Percentiles rank a stretch among this genome's conserved stretches.
Evolutionary conservation across 371 early-diverging fungal genomes (phyloP).

Genomic region (Apophysomyces sp.): DNA sequence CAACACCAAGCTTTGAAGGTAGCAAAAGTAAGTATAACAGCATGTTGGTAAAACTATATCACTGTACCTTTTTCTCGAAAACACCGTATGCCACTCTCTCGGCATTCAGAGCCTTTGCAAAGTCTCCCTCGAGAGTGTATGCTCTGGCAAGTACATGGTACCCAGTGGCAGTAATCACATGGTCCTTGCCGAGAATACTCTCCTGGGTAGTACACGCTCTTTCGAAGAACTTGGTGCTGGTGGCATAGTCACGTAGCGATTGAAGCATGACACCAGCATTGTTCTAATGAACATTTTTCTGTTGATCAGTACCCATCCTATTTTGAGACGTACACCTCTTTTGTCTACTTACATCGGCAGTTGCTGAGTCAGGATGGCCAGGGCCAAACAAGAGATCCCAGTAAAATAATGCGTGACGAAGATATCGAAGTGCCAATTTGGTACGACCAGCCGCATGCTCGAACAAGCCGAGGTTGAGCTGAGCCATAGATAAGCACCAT

Average conservation of each 20-base stretch:
- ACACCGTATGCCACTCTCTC: constrained; percentile 76
- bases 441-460: constrained; percentile 81
- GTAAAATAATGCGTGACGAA: constrained; percentile 79
- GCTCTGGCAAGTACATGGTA: constrained; percentile 80
- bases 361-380: constrained; percentile 84
- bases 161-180: constrained; percentile 70
- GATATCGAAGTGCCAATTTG: constrained; percentile 73
- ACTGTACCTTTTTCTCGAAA: constrained; percentile 53
- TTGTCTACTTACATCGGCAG: constrained; percentile 71
- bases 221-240: constrained; percentile 72
- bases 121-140: constrained; percentile 74
- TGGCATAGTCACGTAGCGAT: constrained; percentile 64
- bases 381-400: constrained; percentile 81
- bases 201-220: constrained; percentile 72
- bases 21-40: neutral
- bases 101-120: constrained; percentile 69
- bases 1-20: constrained; percentile 70
- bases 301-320: no score
- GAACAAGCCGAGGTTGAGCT: constrained; percentile 85
- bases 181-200: constrained; percentile 69
- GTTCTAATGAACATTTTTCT: constrained; percentile 48
- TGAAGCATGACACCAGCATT: constrained; percentile 89
- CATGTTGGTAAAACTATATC: no score
- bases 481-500: neutral
- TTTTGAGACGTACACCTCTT: no score